phyloP scores from a whole-genome alignment of 257 asterid species.

The Pogostemon cablin region DNA sequence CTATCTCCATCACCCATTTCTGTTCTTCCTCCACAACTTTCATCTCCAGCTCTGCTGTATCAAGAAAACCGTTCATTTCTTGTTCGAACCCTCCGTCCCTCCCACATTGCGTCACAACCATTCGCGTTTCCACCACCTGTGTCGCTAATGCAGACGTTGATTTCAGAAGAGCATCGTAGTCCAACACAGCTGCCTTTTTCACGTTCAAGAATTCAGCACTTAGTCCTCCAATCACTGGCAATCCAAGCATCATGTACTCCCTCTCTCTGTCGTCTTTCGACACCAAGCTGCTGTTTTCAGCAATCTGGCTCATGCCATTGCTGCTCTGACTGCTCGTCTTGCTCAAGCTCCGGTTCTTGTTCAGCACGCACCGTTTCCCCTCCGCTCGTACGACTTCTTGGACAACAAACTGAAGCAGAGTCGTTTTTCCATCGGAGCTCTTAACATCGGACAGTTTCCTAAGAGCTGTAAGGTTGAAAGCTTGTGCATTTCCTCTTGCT shows the following conservation, averaged over 20 bases:
- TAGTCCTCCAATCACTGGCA: constrained; percentile 80
- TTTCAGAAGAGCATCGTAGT: constrained; percentile 51
- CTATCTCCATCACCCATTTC: constrained; percentile 67
- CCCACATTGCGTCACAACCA: constrained; percentile 41
- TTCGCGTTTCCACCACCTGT: constrained; percentile 47
- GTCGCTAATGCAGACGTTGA: constrained; percentile 45
- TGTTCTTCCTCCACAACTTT: constrained; percentile 54
- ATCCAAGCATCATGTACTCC: constrained; percentile 81
- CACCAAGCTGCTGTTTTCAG: constrained; percentile 16
- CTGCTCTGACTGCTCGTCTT: constrained; percentile 47
- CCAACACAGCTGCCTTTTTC: constrained; percentile 68
- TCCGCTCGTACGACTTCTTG: constrained; percentile 91
- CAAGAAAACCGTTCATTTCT: constrained; percentile 64
- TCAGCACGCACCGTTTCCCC: constrained; percentile 77
- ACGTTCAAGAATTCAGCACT: constrained; percentile 73
- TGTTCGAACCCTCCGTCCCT: constrained; percentile 45
- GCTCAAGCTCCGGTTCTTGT: constrained; percentile 52
- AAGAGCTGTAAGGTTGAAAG: constrained; percentile 78
- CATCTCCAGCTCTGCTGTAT: constrained; percentile 60
- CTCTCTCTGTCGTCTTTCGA: constrained; percentile 64
- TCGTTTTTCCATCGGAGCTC: constrained; percentile 85
- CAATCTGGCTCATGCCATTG: constrained; percentile 30
- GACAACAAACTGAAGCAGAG: constrained; percentile 83
- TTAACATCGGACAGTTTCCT: constrained; percentile 81
- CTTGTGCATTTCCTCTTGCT: constrained; percentile 87